These are phyloP conservation scores for Mycena citricolor DNA, from an alignment of 1,284 basidiomycete genomes.

Conservation along the genomic window DNA sequence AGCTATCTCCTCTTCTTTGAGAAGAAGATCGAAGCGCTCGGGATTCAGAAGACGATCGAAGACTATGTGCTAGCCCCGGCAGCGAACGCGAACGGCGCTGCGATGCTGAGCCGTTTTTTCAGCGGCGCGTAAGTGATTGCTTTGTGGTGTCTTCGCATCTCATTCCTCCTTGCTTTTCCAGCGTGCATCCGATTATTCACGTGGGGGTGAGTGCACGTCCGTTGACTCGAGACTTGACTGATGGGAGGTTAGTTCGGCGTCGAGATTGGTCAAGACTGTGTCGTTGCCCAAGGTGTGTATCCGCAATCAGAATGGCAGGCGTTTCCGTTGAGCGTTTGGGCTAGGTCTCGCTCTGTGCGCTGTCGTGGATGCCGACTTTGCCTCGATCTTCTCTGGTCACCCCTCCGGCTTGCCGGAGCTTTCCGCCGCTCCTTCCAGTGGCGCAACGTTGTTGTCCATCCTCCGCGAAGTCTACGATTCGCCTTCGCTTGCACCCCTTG, in stretches of 20 bases:
- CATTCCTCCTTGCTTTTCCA: no score
- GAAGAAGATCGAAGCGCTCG: conserved; percentile 41
- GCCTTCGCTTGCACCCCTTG: conserved; percentile 47
- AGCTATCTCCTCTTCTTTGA: conserved; percentile 59
- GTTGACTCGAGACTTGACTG: neutral
- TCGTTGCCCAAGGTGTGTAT: conserved; percentile 51
- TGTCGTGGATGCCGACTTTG: conserved; percentile 38
- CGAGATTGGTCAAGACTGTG: conserved; percentile 56
- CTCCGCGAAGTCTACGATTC: conserved; percentile 56
- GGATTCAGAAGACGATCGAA: conserved; percentile 45
- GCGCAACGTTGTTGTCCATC: conserved; percentile 47
- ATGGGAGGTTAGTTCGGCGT: conserved; percentile 46
- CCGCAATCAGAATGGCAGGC: neutral
- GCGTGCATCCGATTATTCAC: no score
- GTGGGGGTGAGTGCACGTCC: conserved; percentile 57
- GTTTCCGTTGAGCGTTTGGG: neutral
- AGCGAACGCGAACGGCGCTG: conserved; percentile 44
- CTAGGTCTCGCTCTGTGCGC: conserved; percentile 57
- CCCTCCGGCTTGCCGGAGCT: conserved; percentile 21
- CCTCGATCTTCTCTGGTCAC: conserved; percentile 21
- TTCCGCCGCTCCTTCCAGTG: conserved; percentile 24
- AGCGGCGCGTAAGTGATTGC: conserved; percentile 55
- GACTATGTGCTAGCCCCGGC: conserved; percentile 52
- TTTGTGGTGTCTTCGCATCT: no score
- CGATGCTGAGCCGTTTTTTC: conserved; percentile 57